Evolutionary conservation across 768 basidiomycete species (phyloP).

Genomic region (Suillus subalutaceus): DNA sequence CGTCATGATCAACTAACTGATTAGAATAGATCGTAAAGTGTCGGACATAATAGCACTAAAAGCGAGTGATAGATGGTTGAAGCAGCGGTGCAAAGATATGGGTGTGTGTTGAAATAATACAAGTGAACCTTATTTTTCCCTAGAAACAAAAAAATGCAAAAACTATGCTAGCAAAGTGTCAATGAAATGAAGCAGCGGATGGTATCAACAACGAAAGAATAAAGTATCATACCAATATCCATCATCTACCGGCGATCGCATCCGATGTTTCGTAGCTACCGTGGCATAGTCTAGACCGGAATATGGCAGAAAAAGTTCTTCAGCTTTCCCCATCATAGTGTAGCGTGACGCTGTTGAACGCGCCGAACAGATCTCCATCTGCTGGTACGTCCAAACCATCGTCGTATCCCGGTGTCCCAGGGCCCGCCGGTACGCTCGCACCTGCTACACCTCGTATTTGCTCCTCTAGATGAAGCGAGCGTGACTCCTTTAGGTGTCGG

Average conservation of each 20-base stretch:
- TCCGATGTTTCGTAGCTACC: slow-evolving; percentile 1
- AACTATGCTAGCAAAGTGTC: slow-evolving; percentile 20
- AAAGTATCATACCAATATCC: neutral
- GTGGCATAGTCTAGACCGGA: neutral
- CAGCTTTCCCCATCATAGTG: slow-evolving; percentile 75
- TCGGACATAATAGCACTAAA: slow-evolving; percentile 37
- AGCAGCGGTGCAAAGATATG: slow-evolving; percentile 13
- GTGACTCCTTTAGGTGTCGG: slow-evolving; percentile 87
- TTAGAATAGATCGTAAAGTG: slow-evolving; percentile 33
- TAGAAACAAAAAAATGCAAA: slow-evolving; percentile 19
- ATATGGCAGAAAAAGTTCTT: neutral
- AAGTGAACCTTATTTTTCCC: slow-evolving; percentile 28
- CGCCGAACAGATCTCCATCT: slow-evolving; percentile 76
- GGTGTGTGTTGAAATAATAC: slow-evolving; percentile 38
- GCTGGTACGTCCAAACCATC: slow-evolving; percentile 47
- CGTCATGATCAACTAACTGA: slow-evolving; percentile 17
- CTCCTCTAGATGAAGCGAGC: slow-evolving; percentile 87
- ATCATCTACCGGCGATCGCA: neutral
- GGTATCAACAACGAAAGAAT: slow-evolving; percentile 10
- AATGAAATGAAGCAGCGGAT: slow-evolving; percentile 18
- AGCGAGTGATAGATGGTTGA: slow-evolving; percentile 23
- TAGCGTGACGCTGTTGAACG: slow-evolving; percentile 88
- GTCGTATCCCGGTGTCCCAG: slow-evolving; percentile 45
- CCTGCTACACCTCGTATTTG: slow-evolving; percentile 46
- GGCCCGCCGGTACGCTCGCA: slow-evolving; percentile 24